Base-by-base conservation (phyloP, 208 protist species). In the Entamoeba histolytica region DNA sequence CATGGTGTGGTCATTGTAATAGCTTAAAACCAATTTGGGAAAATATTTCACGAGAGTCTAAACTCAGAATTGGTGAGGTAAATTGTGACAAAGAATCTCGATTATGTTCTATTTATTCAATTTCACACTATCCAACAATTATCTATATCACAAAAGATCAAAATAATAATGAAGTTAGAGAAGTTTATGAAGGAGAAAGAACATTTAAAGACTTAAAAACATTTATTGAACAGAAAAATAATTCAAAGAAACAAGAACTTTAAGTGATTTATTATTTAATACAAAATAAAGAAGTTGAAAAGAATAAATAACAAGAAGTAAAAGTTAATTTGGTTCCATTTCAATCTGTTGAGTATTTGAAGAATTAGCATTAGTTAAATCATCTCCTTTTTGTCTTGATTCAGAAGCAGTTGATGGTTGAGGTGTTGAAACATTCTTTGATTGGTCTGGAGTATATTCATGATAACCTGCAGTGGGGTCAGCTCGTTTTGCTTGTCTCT, bases 101-200 rank as follows among this genome's bases (percentile, higher is more conserved):
- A 28, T 7, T 94, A 14, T 94, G 94, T 49, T 49, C 61, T 44
- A 61, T 91, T 17, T 44, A 93, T 35, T 51, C 31, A 12, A 61
- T 94, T 49, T n/a, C 23, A 3, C 44, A 55, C 14, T 94, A 94
- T 31, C 94, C 94, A 1, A 94, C 52, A 51, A 51, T 51, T 14
- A 51, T 51, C 10, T 51, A 51, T 51, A 51, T 51, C 10, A 14
- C 49, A 14, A 51, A 51, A 10, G 10, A 14, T 51, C 49, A 51
- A 51, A 10, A 51, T 10, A 51, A 10, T 10, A 51, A 51, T 4
- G 49, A 51, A 51, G 10, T 51, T 14, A 51, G 7, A 51, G 49
- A 51, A 51, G 10, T 51, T 51, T 61, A 61, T 61, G 17, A 61
- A 8, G 52, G 52, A 8, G 52, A 61, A 8, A 61, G 52, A 61